A percentile compares a stretch with the other conserved stretches of the same genome.
Evolutionary conservation across 805 yeast genomes (phyloP).

Genomic region (Cyberlindnera mississippiensis): DNA sequence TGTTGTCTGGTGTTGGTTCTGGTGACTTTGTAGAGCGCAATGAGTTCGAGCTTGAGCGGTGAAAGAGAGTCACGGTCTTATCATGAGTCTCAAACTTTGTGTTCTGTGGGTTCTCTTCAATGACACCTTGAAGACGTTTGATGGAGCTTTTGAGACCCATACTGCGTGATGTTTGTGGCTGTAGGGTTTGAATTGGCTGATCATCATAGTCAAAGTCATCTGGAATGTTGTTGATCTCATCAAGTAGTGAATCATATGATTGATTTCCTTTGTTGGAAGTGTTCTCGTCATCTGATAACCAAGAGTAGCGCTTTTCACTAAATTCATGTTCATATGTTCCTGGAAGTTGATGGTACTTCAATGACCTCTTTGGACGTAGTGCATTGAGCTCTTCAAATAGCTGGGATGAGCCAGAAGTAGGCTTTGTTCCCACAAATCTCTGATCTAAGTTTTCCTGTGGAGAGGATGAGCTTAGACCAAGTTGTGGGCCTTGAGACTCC

Average conservation of each 20-base stretch:
- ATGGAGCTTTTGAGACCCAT: constrained; percentile 18
- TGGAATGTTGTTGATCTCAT: constrained; percentile 48
- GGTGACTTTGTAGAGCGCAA: constrained; percentile 3
- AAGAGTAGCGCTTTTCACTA: constrained; percentile 19
- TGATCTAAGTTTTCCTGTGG: background rate
- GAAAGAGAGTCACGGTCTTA: constrained; percentile 38
- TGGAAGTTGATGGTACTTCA: constrained; percentile 38
- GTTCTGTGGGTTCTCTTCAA: constrained; percentile 29
- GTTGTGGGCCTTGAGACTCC: background rate
- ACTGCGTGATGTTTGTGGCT: constrained; percentile 6
- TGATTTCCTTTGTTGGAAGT: constrained; percentile 16
- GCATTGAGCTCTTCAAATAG: constrained; percentile 7
- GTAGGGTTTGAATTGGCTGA: too few relatives aligned
- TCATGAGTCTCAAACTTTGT: constrained; percentile 34
- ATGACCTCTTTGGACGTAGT: constrained; percentile 13
- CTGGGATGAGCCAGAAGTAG: background rate
- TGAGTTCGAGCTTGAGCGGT: constrained; percentile 13
- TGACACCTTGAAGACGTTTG: constrained; percentile 16
- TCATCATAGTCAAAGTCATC: constrained; percentile 33
- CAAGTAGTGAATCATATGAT: constrained; percentile 40
- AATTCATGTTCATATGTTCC: constrained; percentile 35
- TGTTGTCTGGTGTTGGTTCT: background rate
- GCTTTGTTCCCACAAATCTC: background rate
- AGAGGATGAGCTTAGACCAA: background rate
- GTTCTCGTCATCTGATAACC: constrained; percentile 29